Evolutionary conservation across 495 filamentous ascomycete genomes (phyloP).

Genomic region (Jackrogersella multiformis): DNA sequence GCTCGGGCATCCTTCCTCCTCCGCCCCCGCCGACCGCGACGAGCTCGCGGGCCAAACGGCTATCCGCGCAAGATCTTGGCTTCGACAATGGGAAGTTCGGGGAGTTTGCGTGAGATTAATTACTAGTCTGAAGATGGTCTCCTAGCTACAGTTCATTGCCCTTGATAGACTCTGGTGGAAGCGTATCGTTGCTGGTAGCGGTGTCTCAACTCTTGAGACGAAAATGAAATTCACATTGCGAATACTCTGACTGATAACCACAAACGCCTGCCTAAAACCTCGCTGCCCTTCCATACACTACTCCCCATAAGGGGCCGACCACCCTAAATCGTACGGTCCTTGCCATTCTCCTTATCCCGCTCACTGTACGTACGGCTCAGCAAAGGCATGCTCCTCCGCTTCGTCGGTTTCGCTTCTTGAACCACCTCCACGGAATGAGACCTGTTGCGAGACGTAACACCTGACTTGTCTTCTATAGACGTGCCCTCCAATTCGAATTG

Average conservation of each 20-base stretch:
- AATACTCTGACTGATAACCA: slow-evolving; percentile 12
- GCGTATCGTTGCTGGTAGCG: not conserved
- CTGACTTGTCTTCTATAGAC: not conserved
- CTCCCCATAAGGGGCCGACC: not conserved
- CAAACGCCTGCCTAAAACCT: slow-evolving; percentile 12
- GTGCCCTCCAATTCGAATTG: not conserved
- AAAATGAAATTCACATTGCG: slow-evolving; percentile 11
- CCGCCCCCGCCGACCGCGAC: slow-evolving; percentile 72
- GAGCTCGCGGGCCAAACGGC: slow-evolving; percentile 60
- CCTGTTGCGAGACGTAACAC: not conserved
- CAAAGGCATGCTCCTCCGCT: slow-evolving; percentile 46
- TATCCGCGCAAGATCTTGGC: slow-evolving; percentile 63
- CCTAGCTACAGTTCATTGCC: not conserved
- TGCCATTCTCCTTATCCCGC: not conserved
- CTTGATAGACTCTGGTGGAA: not conserved
- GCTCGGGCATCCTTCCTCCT: slow-evolving; percentile 60
- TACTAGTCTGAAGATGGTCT: slow-evolving; percentile 5
- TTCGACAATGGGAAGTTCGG: slow-evolving; percentile 75
- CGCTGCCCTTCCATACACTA: not conserved
- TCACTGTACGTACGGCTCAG: slow-evolving; percentile 32
- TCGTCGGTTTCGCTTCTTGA: slow-evolving; percentile 28
- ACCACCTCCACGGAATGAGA: slow-evolving; percentile 12
- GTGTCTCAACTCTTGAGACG: slow-evolving; percentile 15
- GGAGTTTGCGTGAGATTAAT: slow-evolving; percentile 66
- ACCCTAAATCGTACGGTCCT: not conserved